These are phyloP conservation scores for Plantago elongata DNA, from an alignment of 257 asterid species.

Conservation along the genomic window DNA sequence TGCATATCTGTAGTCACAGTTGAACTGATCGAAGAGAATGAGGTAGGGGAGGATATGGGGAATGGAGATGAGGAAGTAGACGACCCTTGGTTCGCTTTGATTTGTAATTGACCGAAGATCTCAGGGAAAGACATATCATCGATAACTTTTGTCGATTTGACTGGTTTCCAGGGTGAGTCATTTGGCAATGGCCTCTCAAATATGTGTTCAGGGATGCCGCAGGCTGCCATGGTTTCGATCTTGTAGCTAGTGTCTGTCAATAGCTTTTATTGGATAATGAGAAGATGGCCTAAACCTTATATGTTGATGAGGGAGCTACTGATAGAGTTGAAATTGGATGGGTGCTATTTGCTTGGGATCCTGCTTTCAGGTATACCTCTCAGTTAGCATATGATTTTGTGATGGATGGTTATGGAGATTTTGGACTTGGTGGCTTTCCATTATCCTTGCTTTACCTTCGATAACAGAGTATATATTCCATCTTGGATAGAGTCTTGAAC, in stretches of 20 bases:
- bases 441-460: constrained; percentile 21
- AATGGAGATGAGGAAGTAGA: constrained; percentile 22
- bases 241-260: not conserved
- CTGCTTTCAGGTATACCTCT: constrained; percentile 30
- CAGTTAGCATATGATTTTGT: constrained; percentile 22
- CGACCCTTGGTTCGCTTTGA: constrained; percentile 25
- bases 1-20: not conserved
- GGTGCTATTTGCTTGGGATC: constrained; percentile 44
- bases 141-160: constrained; percentile 30
- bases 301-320: constrained; percentile 29
- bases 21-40: constrained; percentile 2
- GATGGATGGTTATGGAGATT: constrained; percentile 50
- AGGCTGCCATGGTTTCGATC: constrained; percentile 46
- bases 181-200: constrained; percentile 50
- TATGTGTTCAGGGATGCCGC: constrained; percentile 52
- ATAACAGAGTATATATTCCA: not conserved
- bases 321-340: constrained; percentile 40
- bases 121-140: constrained; percentile 43
- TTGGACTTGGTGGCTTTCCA: constrained; percentile 38
- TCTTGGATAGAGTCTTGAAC: too few relatives aligned
- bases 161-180: constrained; percentile 52
- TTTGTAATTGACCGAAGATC: constrained; percentile 38
- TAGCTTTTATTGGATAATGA: not conserved
- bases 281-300: constrained; percentile 20
- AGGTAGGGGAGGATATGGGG: constrained; percentile 18